Base-by-base conservation (phyloP, 495 filamentous ascomycete species). In the Tricharina praecox region DNA sequence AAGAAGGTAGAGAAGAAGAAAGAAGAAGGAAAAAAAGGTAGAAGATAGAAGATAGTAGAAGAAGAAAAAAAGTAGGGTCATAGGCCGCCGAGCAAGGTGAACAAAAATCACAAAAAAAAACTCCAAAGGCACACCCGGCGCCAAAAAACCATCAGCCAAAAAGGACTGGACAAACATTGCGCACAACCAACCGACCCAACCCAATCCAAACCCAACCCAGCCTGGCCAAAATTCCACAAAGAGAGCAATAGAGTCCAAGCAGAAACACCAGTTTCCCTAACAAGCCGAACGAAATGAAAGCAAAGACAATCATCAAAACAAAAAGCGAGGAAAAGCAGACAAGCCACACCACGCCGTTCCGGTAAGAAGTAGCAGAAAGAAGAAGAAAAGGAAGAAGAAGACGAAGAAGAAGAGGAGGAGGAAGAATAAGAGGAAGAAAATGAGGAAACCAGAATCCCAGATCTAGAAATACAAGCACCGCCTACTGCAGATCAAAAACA, bases 381-480 rank as follows among this genome's bases (percentile, higher is more conserved):
- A n/a, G n/a, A n/a, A n/a, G n/a, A n/a, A n/a, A n/a, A n/a, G n/a
- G n/a, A n/a, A n/a, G n/a, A n/a, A n/a, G n/a, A n/a, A n/a, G n/a
- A n/a, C n/a, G n/a, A n/a, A n/a, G n/a, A n/a, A n/a, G n/a, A n/a
- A n/a, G n/a, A n/a, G n/a, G n/a, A n/a, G n/a, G n/a, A n/a, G n/a
- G n/a, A n/a, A n/a, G n/a, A n/a, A n/a, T n/a, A n/a, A n/a, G n/a
- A n/a, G n/a, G n/a, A n/a, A n/a, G n/a, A n/a, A n/a, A n/a, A n/a
- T n/a, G n/a, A n/a, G n/a, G n/a, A n/a, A n/a, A n/a, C n/a, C n/a
- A n/a, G n/a, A n/a, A n/a, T n/a, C n/a, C n/a, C 34, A 18, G 18
- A 37, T 37, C 34, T 37, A 37, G 34, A 11, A 37, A 18, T 37
- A 37, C 34, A 37, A n/a, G n/a, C n/a, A n/a, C n/a, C n/a, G n/a